phyloP scores from a whole-genome alignment of 441 rosid genomes.

The Lepidium campestre region DNA sequence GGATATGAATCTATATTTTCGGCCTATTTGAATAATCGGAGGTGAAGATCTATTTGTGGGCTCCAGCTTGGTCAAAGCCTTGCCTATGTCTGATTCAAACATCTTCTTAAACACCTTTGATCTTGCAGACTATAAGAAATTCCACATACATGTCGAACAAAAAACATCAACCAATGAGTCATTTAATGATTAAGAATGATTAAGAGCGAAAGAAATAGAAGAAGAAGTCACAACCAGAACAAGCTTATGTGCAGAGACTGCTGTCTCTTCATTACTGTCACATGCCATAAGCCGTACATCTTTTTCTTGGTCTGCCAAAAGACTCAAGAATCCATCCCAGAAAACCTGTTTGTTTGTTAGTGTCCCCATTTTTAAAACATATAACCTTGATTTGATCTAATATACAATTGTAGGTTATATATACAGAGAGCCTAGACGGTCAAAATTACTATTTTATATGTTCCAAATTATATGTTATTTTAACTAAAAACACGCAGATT shows the following conservation, averaged over 20 bases:
- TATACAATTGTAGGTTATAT: not conserved
- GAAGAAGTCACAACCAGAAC: not conserved
- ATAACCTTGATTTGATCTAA: not conserved
- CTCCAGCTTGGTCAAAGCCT: slow-evolving; percentile 35
- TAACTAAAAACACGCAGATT: too few relatives aligned
- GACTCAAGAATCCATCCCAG: not conserved
- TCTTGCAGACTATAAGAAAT: slow-evolving; percentile 45
- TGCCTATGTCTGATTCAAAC: slow-evolving; percentile 44
- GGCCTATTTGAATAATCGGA: too few relatives aligned
- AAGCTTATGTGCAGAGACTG: not conserved
- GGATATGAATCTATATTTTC: too few relatives aligned
- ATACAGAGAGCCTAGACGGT: not conserved
- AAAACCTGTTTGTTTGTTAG: not conserved
- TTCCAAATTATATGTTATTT: too few relatives aligned
- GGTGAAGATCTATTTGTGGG: too few relatives aligned
- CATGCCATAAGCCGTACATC: not conserved
- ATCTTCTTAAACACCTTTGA: slow-evolving; percentile 60
- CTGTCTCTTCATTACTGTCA: not conserved
- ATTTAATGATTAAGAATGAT: too few relatives aligned
- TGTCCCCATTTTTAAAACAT: not conserved
- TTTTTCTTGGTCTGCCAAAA: not conserved
- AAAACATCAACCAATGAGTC: not conserved
- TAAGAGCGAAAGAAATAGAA: too few relatives aligned
- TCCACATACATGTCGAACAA: not conserved
- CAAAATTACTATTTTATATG: too few relatives aligned